Base-by-base conservation (phyloP, 345 rosid genomes). In the Eucalyptus viminalis region DNA sequence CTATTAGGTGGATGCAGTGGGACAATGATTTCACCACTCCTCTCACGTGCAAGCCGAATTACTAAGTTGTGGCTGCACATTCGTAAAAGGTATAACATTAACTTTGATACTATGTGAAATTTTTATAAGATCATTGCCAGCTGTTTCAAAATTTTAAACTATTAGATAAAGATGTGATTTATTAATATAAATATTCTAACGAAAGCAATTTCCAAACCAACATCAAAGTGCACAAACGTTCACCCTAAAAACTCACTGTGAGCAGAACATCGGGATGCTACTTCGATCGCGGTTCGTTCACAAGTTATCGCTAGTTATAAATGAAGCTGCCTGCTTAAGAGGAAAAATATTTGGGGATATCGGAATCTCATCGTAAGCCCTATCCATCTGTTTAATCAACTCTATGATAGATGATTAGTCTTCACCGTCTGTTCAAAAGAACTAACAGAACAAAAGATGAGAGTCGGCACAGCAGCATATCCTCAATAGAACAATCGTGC, bases 91-190 rank as follows among this genome's bases (percentile, higher is more conserved):
- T 0, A 27, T 62, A 4, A 22, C 44, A 17, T 5, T 10, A 11
- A 9, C 7, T 67, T 34, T n/a, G 11, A 67, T 31, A 67, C 4
- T 17, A 67, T 14, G 11, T 67, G 40, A 67, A 8, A 4, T 67
- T 67, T 67, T 31, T 8, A 8, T 67, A 5, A 9, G 2, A 15
- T n/a, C 19, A n/a, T 0, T 0, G 1, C 10, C 2, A 17, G 8
- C 1, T 15, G 6, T 14, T 31, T 22, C 5, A n/a, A 67, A n/a
- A 31, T 15, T 34, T 69, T 69, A 9, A 69, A 9, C 11, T 8
- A 11, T 17, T 72, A 9, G 1, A 72, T 72, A 22, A 34, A 34
- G 2, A 37, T 4, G 25, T 34, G 24, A 72, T 72, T 17, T 34
- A 17, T 72, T 34, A 72, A 72, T 72, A 19, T 72, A 34, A 17